Evolutionary conservation across 768 basidiomycete genomes (phyloP).

Genomic region (Boletus subcaerulescens): DNA sequence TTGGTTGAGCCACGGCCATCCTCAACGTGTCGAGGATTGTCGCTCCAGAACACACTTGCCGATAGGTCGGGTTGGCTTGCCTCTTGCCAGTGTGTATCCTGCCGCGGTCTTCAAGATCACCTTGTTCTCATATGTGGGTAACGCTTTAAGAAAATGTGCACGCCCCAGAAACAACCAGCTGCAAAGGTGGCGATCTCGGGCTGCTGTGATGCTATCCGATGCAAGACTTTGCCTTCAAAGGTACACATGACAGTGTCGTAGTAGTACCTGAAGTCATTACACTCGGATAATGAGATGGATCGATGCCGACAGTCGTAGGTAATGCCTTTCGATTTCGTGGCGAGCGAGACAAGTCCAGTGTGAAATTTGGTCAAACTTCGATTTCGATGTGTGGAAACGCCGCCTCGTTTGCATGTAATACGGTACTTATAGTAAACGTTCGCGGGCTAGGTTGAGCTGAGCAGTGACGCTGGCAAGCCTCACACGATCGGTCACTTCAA

Average conservation of each 20-base stretch:
- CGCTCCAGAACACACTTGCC: slow-evolving; percentile 70
- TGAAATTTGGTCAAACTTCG: background rate
- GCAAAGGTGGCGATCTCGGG: slow-evolving; percentile 47
- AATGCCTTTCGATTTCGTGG: slow-evolving; percentile 15
- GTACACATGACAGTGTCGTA: background rate
- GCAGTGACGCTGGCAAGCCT: no score
- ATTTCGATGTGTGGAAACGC: no score
- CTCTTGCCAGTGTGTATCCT: slow-evolving; percentile 51
- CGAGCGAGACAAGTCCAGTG: slow-evolving; percentile 23
- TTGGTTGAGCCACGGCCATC: no score
- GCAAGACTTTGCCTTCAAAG: slow-evolving; percentile 3
- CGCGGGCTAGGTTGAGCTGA: background rate
- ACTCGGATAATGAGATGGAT: slow-evolving; percentile 31
- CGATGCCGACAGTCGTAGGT: slow-evolving; percentile 26
- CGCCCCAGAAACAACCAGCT: slow-evolving; percentile 83
- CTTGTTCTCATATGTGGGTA: slow-evolving; percentile 69
- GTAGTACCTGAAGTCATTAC: slow-evolving; percentile 35
- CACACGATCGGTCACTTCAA: no score
- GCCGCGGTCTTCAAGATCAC: slow-evolving; percentile 73
- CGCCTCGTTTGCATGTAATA: no score
- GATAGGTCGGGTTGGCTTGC: slow-evolving; percentile 65
- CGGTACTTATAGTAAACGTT: no score
- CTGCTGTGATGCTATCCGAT: slow-evolving; percentile 40
- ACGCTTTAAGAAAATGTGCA: slow-evolving; percentile 81
- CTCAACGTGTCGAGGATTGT: slow-evolving; percentile 37